A percentile compares a stretch with the other conserved stretches of the same genome.
phyloP scores from a whole-genome alignment of 176 grass and related monocot genomes.

The Rhynchospora pubera region DNA sequence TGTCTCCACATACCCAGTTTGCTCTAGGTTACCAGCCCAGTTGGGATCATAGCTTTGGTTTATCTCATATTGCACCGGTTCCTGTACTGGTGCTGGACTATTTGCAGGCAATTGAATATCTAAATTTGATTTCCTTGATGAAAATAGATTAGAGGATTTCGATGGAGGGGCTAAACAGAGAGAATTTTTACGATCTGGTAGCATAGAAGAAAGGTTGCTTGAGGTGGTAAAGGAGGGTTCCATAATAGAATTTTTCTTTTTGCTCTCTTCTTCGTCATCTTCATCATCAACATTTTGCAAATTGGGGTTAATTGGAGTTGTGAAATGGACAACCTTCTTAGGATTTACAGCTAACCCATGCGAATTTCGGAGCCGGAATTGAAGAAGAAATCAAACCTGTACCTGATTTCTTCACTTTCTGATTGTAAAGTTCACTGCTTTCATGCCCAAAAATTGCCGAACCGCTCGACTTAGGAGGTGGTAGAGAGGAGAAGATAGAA shows the following conservation, averaged over 20 bases:
- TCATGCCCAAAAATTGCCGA: background rate
- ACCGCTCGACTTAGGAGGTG: constrained; percentile 38
- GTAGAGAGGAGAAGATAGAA: constrained; percentile 43
- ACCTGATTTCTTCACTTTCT: constrained; percentile 1
- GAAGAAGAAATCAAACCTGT: constrained; percentile 11
- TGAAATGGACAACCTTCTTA: constrained; percentile 76
- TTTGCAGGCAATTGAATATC: constrained; percentile 27
- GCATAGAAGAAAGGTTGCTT: constrained; percentile 55
- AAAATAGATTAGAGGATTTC: constrained; percentile 15
- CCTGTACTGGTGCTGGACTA: constrained; percentile 22
- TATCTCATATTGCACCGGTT: constrained; percentile 14
- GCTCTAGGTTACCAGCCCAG: background rate
- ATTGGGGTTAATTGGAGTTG: constrained; percentile 46
- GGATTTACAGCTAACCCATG: constrained; percentile 34
- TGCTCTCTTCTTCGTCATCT: constrained; percentile 25
- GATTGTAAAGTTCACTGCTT: background rate
- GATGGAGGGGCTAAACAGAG: constrained; percentile 38
- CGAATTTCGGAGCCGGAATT: constrained; percentile 16
- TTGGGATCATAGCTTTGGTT: constrained; percentile 16
- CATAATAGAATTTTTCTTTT: constrained; percentile 18
- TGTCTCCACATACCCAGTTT: constrained; percentile 23
- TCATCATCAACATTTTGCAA: constrained; percentile 43
- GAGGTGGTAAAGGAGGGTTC: constrained; percentile 19
- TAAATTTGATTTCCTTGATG: constrained; percentile 32
- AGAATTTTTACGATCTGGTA: constrained; percentile 78